These are phyloP conservation scores for Hermanozyma aechmeae DNA, from an alignment of 805 yeast genomes.

Conservation along the genomic window DNA sequence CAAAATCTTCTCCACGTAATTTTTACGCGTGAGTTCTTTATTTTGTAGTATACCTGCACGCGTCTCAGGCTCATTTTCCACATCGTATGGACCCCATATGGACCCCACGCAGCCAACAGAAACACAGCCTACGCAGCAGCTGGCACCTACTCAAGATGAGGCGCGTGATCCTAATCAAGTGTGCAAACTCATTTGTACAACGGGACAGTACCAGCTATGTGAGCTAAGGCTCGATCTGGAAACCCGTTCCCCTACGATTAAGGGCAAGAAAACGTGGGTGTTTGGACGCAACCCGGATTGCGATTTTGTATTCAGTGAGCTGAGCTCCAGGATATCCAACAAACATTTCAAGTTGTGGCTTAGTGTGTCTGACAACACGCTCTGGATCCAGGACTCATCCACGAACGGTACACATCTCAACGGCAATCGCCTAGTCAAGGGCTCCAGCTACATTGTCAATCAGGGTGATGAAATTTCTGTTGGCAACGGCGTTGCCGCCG, in stretches of 20 bases:
- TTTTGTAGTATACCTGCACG: too few species aligned
- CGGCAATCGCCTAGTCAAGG: conserved; percentile 60
- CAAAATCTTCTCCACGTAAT: too few species aligned
- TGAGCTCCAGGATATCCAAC: conserved; percentile 59
- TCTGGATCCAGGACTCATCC: conserved; percentile 65
- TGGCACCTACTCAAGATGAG: conserved; percentile 7
- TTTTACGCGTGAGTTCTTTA: too few species aligned
- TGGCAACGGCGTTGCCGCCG: conserved; percentile 76
- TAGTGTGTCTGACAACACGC: conserved; percentile 42
- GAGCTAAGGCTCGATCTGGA: conserved; percentile 31
- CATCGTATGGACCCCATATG: background rate
- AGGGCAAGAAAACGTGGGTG: conserved; percentile 41
- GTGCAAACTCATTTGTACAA: conserved; percentile 53
- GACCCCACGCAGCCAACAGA: conserved; percentile 30
- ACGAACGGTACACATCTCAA: conserved; percentile 93
- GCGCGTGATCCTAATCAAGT: conserved; percentile 21
- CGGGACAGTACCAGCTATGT: conserved; percentile 41
- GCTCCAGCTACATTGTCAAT: conserved; percentile 67
- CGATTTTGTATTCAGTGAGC: conserved; percentile 48
- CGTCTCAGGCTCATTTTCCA: too few species aligned
- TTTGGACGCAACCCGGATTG: conserved; percentile 67
- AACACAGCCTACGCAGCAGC: conserved; percentile 15
- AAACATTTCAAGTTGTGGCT: conserved; percentile 67
- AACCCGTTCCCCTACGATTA: conserved; percentile 6
- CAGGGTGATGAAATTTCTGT: conserved; percentile 93